Evolutionary conservation across 768 basidiomycete genomes (phyloP).

Genomic region (Chiua virens): DNA sequence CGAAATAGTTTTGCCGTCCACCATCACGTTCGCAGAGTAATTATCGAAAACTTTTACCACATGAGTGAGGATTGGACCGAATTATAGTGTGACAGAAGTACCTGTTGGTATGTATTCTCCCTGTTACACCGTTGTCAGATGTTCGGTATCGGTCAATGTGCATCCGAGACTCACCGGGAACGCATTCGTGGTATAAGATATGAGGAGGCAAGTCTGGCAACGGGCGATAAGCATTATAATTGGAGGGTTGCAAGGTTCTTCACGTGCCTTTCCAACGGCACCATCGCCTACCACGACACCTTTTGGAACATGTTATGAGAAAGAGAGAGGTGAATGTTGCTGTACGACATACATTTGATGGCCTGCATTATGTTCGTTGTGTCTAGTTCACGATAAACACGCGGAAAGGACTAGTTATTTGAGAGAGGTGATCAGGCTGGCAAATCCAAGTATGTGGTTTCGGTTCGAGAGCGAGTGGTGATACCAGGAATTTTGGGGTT

Average conservation of each 20-base stretch:
- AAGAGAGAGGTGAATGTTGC: conserved; percentile 13
- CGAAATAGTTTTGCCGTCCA: conserved; percentile 97
- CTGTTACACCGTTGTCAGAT: conserved; percentile 40
- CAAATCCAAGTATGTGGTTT: conserved; percentile 12
- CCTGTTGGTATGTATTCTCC: conserved; percentile 97
- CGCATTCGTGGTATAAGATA: conserved; percentile 98
- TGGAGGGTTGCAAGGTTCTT: conserved; percentile 3
- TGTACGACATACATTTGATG: conserved; percentile 74
- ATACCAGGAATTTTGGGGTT: conserved; percentile 4
- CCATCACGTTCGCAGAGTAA: conserved; percentile 98
- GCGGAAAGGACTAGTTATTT: conserved; percentile 9
- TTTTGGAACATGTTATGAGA: conserved; percentile 40
- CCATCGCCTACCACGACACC: conserved; percentile 99
- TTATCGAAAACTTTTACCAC: conserved; percentile 85
- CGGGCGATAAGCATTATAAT: conserved; percentile 11
- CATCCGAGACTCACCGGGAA: conserved; percentile 69
- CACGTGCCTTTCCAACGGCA: conserved; percentile 92
- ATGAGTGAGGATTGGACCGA: conserved; percentile 7
- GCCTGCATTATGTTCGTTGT: conserved; percentile 64
- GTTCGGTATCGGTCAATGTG: conserved; percentile 9
- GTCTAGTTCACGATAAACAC: conserved; percentile 15
- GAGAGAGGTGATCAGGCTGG: conserved; percentile 17
- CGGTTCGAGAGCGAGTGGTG: not conserved
- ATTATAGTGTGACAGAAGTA: conserved; percentile 32
- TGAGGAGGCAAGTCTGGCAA: conserved; percentile 90